These are phyloP conservation scores for Fusarium palustre DNA, from an alignment of 2,329 filamentous ascomycete genomes.

Conservation along the genomic window DNA sequence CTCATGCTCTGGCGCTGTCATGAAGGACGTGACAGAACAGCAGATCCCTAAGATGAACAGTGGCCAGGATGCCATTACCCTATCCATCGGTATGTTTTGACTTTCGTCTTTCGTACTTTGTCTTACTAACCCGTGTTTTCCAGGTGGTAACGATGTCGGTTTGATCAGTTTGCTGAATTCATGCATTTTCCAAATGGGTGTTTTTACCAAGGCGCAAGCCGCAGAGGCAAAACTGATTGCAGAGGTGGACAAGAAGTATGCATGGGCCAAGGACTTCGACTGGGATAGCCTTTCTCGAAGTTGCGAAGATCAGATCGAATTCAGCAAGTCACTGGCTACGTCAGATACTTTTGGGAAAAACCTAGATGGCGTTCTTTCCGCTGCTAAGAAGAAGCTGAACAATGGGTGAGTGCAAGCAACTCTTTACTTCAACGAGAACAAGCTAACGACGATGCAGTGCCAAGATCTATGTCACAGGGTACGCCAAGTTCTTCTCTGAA, in stretches of 20 bases:
- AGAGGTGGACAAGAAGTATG: neutral
- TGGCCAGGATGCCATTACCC: conserved; percentile 6
- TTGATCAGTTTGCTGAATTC: neutral
- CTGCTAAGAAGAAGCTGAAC: neutral
- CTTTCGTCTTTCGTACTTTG: no score
- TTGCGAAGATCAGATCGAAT: neutral
- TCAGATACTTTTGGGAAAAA: neutral
- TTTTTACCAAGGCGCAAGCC: neutral
- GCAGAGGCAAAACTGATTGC: neutral
- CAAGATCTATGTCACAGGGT: conserved; percentile 8
- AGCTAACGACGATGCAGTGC: no score
- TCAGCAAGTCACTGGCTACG: neutral
- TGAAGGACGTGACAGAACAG: conserved; percentile 4
- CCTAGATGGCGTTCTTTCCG: neutral
- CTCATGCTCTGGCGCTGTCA: conserved; percentile 14
- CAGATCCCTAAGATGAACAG: conserved; percentile 5
- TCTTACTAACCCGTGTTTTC: no score
- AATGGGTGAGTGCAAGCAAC: no score
- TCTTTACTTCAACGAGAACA: no score
- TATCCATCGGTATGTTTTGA: conserved; percentile 6
- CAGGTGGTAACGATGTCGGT: conserved; percentile 10
- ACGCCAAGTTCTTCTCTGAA: conserved; percentile 2
- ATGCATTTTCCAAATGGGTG: conserved; percentile 4
- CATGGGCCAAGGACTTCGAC: neutral
- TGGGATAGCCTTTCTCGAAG: conserved; percentile 7